Percentiles rank a stretch among this genome's conserved stretches.
Evolutionary conservation across 345 rosid species (phyloP).

Genomic region (Populus tremula): DNA sequence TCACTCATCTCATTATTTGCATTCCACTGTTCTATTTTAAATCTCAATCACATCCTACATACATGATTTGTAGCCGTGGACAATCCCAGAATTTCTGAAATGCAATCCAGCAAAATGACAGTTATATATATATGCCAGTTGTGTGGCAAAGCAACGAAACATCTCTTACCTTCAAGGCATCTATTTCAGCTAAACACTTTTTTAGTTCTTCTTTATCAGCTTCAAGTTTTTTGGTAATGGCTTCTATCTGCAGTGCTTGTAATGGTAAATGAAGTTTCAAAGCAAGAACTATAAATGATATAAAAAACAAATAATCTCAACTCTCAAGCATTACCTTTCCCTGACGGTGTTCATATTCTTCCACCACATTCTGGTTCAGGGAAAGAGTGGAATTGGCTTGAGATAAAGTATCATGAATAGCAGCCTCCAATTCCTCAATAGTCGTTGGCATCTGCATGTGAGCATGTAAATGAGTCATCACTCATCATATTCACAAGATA

Average conservation of each 20-base stretch:
- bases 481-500: not conserved
- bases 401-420: slow-evolving; percentile 70
- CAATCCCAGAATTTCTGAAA: not conserved
- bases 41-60: not conserved
- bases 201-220: slow-evolving; percentile 54
- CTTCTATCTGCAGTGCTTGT: slow-evolving; percentile 46
- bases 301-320: slow-evolving; percentile 9
- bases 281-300: not conserved
- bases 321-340: slow-evolving; percentile 41
- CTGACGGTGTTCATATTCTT: slow-evolving; percentile 79
- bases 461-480: not conserved
- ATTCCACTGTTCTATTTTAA: not conserved
- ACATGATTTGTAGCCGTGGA: not conserved
- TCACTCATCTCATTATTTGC: too few species aligned
- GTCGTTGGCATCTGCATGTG: slow-evolving; percentile 40
- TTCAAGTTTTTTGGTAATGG: slow-evolving; percentile 52
- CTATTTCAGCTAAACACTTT: slow-evolving; percentile 61
- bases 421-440: slow-evolving; percentile 86
- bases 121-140: not conserved
- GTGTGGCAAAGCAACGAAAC: not conserved
- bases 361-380: slow-evolving; percentile 72
- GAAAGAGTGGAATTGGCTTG: slow-evolving; percentile 84
- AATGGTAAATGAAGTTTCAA: slow-evolving; percentile 12
- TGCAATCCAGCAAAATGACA: not conserved
- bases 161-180: slow-evolving; percentile 56